Evolutionary conservation across 768 basidiomycete species (phyloP).

Genomic region (Tulasnella sp.): DNA sequence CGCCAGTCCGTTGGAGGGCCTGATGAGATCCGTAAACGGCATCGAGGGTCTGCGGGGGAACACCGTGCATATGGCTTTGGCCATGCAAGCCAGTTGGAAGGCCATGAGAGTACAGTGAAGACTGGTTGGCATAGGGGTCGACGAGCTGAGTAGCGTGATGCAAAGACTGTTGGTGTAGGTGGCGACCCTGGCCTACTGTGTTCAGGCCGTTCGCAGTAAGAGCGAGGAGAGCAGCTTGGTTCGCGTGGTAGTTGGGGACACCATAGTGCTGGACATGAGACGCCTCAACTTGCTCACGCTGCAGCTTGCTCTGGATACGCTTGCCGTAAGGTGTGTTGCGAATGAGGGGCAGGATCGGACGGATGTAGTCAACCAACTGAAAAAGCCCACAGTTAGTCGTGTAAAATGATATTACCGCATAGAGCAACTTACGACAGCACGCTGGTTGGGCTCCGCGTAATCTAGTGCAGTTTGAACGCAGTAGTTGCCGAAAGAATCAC

Average conservation of each 20-base stretch:
- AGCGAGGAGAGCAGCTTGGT: neutral
- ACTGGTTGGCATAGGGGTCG: constrained; percentile 22
- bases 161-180: constrained; percentile 20
- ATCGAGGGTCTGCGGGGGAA: neutral
- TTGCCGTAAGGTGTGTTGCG: constrained; percentile 99
- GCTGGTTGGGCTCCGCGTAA: constrained; percentile 92
- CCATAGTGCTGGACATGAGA: constrained; percentile 7
- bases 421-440: constrained; percentile 52
- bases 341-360: constrained; percentile 96
- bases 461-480: constrained; percentile 96
- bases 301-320: constrained; percentile 96
- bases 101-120: constrained; percentile 21
- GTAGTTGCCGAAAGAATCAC: constrained; percentile 96
- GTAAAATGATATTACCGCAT: neutral
- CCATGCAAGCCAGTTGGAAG: neutral
- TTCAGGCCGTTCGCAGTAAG: neutral
- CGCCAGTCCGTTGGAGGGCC: neutral
- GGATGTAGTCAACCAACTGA: constrained; percentile 90
- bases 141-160: constrained; percentile 20
- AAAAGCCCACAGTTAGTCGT: neutral
- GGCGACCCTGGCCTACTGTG: neutral
- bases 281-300: constrained; percentile 80
- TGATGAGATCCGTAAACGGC: neutral
- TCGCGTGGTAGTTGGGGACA: constrained; percentile 4
- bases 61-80: constrained; percentile 11